These are phyloP conservation scores for Hyphopichia burtonii DNA, from an alignment of 1,139 yeast genomes.

Conservation along the genomic window DNA sequence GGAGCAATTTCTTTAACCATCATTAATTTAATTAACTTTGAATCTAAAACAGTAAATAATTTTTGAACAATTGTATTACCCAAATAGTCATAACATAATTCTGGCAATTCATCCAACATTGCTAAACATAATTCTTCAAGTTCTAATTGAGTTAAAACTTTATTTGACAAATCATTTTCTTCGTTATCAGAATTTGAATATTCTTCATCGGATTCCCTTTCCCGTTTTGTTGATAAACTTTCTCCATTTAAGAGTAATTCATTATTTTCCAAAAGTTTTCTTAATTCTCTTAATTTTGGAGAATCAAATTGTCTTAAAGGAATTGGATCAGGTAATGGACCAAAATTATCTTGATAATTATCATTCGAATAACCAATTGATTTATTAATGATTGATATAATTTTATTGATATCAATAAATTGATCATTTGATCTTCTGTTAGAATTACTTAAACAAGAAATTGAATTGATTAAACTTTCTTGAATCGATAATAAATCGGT, in stretches of 20 bases:
- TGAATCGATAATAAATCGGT: slow-evolving; percentile 27
- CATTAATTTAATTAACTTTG: slow-evolving; percentile 70
- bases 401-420: slow-evolving; percentile 29
- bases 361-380: slow-evolving; percentile 32
- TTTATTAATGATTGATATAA: slow-evolving; percentile 30
- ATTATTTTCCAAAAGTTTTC: slow-evolving; percentile 52
- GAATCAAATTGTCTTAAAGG: slow-evolving; percentile 77
- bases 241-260: slow-evolving; percentile 20
- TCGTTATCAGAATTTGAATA: slow-evolving; percentile 8
- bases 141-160: slow-evolving; percentile 44
- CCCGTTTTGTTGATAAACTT: not conserved
- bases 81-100: slow-evolving; percentile 84
- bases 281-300: slow-evolving; percentile 66
- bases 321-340: slow-evolving; percentile 68
- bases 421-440: slow-evolving; percentile 3
- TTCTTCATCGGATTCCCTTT: slow-evolving; percentile 3
- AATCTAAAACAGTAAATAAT: slow-evolving; percentile 65
- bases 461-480: slow-evolving; percentile 21
- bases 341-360: slow-evolving; percentile 50
- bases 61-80: slow-evolving; percentile 97
- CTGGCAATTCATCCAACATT: slow-evolving; percentile 88
- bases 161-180: slow-evolving; percentile 9
- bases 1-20: slow-evolving; percentile 82
- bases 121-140: slow-evolving; percentile 81
- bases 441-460: slow-evolving; percentile 16